Evolutionary conservation across 306 rosid genomes (phyloP).

Genomic region (Sicyos edulis): DNA sequence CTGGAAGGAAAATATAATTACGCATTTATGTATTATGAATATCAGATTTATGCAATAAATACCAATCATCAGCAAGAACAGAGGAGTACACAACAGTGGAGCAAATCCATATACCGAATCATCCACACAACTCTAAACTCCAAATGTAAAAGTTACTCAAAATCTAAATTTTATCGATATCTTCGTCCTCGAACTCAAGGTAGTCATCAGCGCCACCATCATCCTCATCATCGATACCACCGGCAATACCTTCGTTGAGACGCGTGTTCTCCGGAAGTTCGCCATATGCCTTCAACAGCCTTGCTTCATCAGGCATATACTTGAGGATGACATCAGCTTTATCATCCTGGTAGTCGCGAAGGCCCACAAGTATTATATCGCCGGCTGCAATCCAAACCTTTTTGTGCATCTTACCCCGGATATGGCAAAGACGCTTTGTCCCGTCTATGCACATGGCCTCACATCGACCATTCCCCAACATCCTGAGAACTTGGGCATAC

Average conservation of each 20-base stretch:
- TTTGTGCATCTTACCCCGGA: conserved; percentile 61
- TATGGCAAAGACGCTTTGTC: conserved; percentile 48
- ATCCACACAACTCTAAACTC: conserved; percentile 16
- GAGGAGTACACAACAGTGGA: conserved; percentile 1
- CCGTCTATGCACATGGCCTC: conserved; percentile 22
- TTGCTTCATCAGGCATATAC: conserved; percentile 59
- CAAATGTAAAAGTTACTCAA: background rate
- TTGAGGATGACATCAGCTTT: conserved; percentile 63
- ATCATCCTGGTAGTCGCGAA: conserved; percentile 54
- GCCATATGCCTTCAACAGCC: conserved; percentile 59
- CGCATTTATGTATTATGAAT: background rate
- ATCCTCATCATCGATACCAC: conserved; percentile 51
- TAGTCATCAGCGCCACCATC: conserved; percentile 38
- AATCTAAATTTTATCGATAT: conserved; percentile 45
- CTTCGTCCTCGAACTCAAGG: conserved; percentile 54
- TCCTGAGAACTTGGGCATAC: conserved; percentile 47
- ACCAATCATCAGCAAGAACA: conserved; percentile 13
- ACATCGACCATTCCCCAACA: conserved; percentile 54
- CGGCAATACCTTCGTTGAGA: conserved; percentile 46
- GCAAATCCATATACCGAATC: conserved; percentile 2
- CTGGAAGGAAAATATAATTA: background rate
- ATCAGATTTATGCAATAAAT: conserved; percentile 8
- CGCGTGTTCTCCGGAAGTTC: conserved; percentile 49
- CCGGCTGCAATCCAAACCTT: conserved; percentile 69
- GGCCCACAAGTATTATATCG: conserved; percentile 53